Conservation (phyloP, 2,329 filamentous ascomycete genomes). For the Amphichorda felina region DNA sequence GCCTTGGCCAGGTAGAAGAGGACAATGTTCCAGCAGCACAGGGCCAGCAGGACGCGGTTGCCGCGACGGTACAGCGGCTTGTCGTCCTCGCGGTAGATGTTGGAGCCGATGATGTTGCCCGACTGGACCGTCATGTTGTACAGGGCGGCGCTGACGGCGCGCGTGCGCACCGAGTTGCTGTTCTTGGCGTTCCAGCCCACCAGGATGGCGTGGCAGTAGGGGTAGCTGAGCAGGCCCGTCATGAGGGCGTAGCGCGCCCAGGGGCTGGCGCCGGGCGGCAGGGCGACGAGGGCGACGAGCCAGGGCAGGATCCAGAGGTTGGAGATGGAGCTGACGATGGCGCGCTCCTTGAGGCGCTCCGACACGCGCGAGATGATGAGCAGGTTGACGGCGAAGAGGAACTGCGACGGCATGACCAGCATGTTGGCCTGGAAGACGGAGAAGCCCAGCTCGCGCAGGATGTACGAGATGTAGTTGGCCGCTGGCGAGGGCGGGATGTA, state of each 20-base stretch:
- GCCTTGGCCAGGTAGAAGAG: conserved; percentile 30
- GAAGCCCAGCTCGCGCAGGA: conserved; percentile 28
- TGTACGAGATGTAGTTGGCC: conserved; percentile 31
- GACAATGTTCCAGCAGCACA: conserved; percentile 33
- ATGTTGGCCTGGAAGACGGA: conserved; percentile 33
- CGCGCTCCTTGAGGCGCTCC: conserved; percentile 28
- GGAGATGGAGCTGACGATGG: conserved; percentile 29
- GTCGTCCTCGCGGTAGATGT: conserved; percentile 34
- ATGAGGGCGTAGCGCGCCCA: conserved; percentile 21
- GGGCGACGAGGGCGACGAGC: conserved; percentile 28
- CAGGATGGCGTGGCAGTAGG: conserved; percentile 25
- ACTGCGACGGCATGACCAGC: conserved; percentile 30
- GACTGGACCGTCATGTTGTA: conserved; percentile 46
- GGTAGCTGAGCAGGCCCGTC: conserved; percentile 23
- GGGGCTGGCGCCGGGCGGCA: conserved; percentile 15
- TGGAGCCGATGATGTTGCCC: conserved; percentile 27
- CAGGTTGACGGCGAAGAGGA: conserved; percentile 32
- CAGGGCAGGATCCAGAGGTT: conserved; percentile 40
- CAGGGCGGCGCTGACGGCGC: conserved; percentile 46
- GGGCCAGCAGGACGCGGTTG: conserved; percentile 35
- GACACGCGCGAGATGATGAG: conserved; percentile 33
- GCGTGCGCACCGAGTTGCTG: conserved; percentile 47
- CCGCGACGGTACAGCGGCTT: conserved; percentile 37
- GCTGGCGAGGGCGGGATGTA: conserved; percentile 30
- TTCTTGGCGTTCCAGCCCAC: conserved; percentile 51